A percentile compares a stretch with the other conserved stretches of the same genome.
These are phyloP conservation scores for Posidonia oceanica DNA, from an alignment of 116 monocot species.

Conservation along the genomic window DNA sequence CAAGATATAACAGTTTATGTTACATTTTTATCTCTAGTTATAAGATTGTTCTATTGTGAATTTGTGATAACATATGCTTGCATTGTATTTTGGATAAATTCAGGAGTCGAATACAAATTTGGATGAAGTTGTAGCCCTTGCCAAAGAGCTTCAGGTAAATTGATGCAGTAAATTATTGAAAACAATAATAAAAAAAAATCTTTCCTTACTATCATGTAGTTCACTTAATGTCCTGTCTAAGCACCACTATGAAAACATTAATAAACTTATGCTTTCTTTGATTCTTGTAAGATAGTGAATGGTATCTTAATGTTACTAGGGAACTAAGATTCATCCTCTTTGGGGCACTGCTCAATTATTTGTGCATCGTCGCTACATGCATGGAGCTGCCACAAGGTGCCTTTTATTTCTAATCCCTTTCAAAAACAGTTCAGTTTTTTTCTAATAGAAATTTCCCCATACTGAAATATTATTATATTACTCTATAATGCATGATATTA, in stretches of 20 bases:
- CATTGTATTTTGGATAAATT: background rate
- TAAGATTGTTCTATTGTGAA: background rate
- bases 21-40: too few species aligned
- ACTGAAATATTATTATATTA: background rate
- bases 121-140: conserved; percentile 83
- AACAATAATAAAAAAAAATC: background rate
- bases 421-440: background rate
- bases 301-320: conserved; percentile 9
- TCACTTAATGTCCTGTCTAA: background rate
- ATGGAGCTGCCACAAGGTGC: conserved; percentile 92
- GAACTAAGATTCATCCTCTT: conserved; percentile 64
- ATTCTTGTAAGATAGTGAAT: background rate
- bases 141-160: conserved; percentile 77
- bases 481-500: background rate
- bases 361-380: conserved; percentile 94
- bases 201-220: background rate
- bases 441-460: background rate
- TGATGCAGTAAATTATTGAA: background rate
- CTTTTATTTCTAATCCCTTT: background rate
- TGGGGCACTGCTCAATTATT: conserved; percentile 99
- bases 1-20: too few species aligned
- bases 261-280: background rate
- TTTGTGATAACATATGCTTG: background rate
- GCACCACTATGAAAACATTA: background rate
- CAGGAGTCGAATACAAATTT: conserved; percentile 95